These are phyloP conservation scores for Neonectria neomacrospora DNA, from an alignment of 2,329 filamentous ascomycete genomes.

Conservation along the genomic window DNA sequence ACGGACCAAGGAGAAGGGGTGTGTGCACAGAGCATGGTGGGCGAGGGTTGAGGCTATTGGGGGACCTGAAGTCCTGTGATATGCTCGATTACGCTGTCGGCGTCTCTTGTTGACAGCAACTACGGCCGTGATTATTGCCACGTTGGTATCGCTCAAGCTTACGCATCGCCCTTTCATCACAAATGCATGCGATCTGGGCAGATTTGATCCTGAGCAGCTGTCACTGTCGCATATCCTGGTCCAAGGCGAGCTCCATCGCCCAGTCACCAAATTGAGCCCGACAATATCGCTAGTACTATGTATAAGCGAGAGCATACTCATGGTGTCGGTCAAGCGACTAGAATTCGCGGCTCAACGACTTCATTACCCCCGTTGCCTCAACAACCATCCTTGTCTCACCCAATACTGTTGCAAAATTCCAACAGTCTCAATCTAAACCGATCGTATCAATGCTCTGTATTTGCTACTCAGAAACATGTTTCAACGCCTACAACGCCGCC, in stretches of 20 bases:
- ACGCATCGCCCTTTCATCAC: background rate
- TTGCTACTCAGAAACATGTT: background rate
- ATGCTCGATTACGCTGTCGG: background rate
- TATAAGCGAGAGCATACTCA: background rate
- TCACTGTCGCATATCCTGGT: background rate
- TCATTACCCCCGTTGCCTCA: background rate
- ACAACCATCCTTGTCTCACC: background rate
- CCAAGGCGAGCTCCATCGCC: background rate
- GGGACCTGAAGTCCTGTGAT: background rate
- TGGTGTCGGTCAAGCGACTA: background rate
- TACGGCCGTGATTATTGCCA: too few species aligned
- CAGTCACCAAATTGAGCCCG: background rate
- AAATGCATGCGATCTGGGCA: too few species aligned
- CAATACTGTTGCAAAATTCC: background rate
- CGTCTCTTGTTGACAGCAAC: background rate
- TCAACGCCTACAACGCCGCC: constrained; percentile 3
- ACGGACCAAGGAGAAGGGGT: background rate
- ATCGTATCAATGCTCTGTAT: background rate
- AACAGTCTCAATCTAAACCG: background rate
- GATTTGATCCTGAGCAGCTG: background rate
- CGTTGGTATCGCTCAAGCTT: background rate
- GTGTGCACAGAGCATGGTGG: background rate
- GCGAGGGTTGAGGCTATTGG: constrained; percentile 20
- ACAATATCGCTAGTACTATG: background rate
- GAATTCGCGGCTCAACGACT: background rate